Conservation (phyloP, 139 green algal genomes). For the Volvox africanus region DNA sequence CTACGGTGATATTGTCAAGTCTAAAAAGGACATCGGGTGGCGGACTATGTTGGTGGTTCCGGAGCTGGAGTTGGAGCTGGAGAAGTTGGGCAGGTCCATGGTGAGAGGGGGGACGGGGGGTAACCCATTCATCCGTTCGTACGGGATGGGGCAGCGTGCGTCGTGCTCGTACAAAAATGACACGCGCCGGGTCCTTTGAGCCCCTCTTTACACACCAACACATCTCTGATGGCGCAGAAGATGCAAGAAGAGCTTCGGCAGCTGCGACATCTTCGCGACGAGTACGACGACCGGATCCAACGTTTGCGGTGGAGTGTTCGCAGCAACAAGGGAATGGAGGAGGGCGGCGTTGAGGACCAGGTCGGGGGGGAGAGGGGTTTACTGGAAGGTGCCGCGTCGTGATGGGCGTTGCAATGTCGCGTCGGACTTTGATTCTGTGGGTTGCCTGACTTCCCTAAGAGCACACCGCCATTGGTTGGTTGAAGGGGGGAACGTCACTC, state of each 20-base stretch:
- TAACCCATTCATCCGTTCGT: too few species aligned
- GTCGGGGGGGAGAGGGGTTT: constrained; percentile 15
- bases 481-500: too few species aligned
- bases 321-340: neutral
- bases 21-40: constrained; percentile 92
- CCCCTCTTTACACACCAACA: too few species aligned
- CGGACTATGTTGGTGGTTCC: constrained; percentile 98
- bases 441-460: too few species aligned
- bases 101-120: constrained; percentile 40
- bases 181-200: too few species aligned
- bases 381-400: too few species aligned
- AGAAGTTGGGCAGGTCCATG: constrained; percentile 37
- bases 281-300: constrained; percentile 89
- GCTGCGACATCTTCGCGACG: constrained; percentile 78
- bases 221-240: neutral
- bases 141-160: too few species aligned
- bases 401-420: too few species aligned
- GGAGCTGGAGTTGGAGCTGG: constrained; percentile 91
- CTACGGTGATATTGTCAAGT: constrained; percentile 89
- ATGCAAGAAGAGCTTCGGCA: constrained; percentile 73
- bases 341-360: neutral
- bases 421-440: too few species aligned
- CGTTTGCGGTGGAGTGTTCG: constrained; percentile 75
- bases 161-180: too few species aligned
- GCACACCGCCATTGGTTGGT: too few species aligned